Base-by-base conservation (phyloP, 2,329 filamentous ascomycete species). In the Cytospora piceicola region DNA sequence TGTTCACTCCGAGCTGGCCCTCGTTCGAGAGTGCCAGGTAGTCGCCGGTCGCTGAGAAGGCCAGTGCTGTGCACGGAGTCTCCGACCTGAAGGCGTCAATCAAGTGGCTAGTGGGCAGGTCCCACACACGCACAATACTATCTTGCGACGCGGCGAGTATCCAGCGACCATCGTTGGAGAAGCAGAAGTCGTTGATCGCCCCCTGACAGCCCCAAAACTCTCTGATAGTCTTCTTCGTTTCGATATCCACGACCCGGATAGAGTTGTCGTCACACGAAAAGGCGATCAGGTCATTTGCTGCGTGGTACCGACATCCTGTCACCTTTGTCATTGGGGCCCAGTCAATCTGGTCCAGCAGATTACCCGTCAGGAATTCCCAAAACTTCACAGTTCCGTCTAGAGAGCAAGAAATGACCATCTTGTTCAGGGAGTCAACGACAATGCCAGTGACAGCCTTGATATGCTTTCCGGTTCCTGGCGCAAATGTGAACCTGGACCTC, bases 371-470 rank as follows among this genome's bases (percentile, higher is more conserved):
- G 69, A 99, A 96, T 70, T 96, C 92, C 96, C 96, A 99, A 75
- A 99, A 98, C 80, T 97, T 98, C 72, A 98, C 85, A 76, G 90
- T 96, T 36, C 95, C 95, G 76, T 99, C 95, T 17, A 93, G 79
- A 2, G 92, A 90, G 75, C 93, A 96, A 67, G 93, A 96, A 53
- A 97, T 88, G 58, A 98, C 83, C 22, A 85, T 87, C 69, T 90
- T 91, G 77, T 97, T 97, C 76, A 98, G 83, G n/a, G 88, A 89
- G 78, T 99, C 94, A 20, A 98, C 88, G 29, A 92, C 84, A 51
- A 99, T 81, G 1, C 95, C 96, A 1, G 94, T 97, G 6, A 99
- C 87, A 2, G 91, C 84, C 72, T 90, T 89, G 2, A 85, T 90
- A 76, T 99, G 95, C 71, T 89, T 93, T 24, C 91, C 91, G 56